These are phyloP conservation scores for Rhodotorula kratochvilovae DNA, from an alignment of 768 basidiomycete genomes.

Conservation along the genomic window DNA sequence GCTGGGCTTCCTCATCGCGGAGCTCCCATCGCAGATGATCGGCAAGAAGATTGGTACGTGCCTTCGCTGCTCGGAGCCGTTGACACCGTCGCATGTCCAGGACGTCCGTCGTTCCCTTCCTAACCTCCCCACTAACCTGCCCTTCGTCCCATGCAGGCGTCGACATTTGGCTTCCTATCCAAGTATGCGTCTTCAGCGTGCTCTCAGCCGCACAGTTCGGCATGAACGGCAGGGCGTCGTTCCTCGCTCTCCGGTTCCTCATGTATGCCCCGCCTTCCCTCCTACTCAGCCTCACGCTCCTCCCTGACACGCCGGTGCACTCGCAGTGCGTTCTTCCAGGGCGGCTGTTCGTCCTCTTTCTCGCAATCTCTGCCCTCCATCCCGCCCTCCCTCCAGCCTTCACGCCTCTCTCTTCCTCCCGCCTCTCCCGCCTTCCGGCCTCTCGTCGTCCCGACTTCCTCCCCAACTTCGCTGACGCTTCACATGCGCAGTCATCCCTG, in stretches of 20 bases:
- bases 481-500: slow-evolving; percentile 31
- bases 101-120: too few species aligned
- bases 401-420: too few species aligned
- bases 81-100: too few species aligned
- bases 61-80: too few species aligned
- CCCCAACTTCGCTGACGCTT: too few species aligned
- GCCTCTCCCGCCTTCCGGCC: too few species aligned
- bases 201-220: slow-evolving; percentile 42
- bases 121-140: too few species aligned
- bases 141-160: slow-evolving; percentile 34
- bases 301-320: too few species aligned
- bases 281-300: too few species aligned
- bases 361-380: too few species aligned
- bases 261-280: slow-evolving; percentile 7
- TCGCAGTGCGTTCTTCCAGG: slow-evolving; percentile 6
- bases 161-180: slow-evolving; percentile 45
- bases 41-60: slow-evolving; percentile 42
- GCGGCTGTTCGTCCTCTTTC: background rate
- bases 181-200: background rate
- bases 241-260: slow-evolving; percentile 42
- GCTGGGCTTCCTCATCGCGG: slow-evolving; percentile 34
- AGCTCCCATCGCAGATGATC: slow-evolving; percentile 45
- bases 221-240: slow-evolving; percentile 41
- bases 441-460: too few species aligned
- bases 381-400: too few species aligned